Evolutionary conservation across 2,329 filamentous ascomycete genomes (phyloP).

Genomic region (Chrysosporium queenslandicum): DNA sequence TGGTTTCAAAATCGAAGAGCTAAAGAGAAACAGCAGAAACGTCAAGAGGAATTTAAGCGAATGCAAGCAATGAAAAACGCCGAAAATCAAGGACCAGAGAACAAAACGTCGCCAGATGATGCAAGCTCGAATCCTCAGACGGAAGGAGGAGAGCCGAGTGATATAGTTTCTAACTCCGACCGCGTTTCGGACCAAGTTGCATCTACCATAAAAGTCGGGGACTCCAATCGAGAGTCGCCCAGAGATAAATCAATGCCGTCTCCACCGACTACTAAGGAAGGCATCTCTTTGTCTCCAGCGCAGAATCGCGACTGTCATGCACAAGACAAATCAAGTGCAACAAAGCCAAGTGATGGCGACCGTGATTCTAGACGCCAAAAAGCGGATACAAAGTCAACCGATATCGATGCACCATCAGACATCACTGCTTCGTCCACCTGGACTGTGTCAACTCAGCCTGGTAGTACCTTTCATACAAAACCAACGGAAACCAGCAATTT

Average conservation of each 20-base stretch:
- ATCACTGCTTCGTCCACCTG: neutral
- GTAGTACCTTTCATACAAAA: neutral
- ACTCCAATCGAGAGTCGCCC: neutral
- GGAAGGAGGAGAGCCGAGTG: neutral
- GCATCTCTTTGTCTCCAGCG: neutral
- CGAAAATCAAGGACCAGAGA: conserved; percentile 26
- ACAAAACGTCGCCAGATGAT: conserved; percentile 14
- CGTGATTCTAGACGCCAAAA: neutral
- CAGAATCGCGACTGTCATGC: neutral
- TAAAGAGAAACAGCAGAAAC: conserved; percentile 44
- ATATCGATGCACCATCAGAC: neutral
- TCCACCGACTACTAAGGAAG: neutral
- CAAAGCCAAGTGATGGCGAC: neutral
- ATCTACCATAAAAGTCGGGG: neutral
- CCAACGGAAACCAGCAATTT: neutral
- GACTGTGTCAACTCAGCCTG: neutral
- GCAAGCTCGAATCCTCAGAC: neutral
- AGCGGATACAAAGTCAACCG: neutral
- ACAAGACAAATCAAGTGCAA: neutral
- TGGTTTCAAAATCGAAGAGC: conserved; percentile 46
- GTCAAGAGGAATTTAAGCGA: conserved; percentile 41
- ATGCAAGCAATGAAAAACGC: conserved; percentile 28
- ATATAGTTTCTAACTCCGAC: neutral
- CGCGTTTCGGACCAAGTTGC: neutral
- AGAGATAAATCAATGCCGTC: neutral